A percentile compares a stretch with the other conserved stretches of the same genome.
Evolutionary conservation across 768 basidiomycete genomes (phyloP).

Genomic region (Auricularia heimuer): DNA sequence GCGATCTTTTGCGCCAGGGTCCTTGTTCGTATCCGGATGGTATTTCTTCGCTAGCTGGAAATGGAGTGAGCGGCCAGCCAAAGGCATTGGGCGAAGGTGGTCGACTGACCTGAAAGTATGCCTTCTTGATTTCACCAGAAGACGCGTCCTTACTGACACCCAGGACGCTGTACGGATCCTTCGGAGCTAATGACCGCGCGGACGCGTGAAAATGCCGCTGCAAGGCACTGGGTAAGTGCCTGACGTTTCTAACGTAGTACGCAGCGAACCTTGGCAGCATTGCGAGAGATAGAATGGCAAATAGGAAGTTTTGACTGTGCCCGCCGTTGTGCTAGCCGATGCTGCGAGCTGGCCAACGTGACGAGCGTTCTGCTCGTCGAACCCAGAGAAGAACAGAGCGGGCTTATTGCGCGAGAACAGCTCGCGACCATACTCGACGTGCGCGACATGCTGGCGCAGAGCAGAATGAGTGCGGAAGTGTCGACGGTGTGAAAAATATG

Average conservation of each 20-base stretch:
- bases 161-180: conserved; percentile 86
- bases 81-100: background rate
- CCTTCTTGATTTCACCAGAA: conserved; percentile 89
- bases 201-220: conserved; percentile 76
- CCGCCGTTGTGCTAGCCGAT: no score
- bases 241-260: background rate
- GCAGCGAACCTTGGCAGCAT: background rate
- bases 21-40: conserved; percentile 95
- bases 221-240: conserved; percentile 14
- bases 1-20: conserved; percentile 80
- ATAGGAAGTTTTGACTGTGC: background rate
- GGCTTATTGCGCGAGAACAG: background rate
- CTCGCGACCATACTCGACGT: background rate
- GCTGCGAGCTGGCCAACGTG: background rate
- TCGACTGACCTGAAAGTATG: conserved; percentile 78
- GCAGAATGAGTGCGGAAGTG: background rate
- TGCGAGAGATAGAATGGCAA: background rate
- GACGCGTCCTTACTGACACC: conserved; percentile 80
- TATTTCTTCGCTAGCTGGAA: conserved; percentile 90
- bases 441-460: no score
- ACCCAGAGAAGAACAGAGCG: background rate
- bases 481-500: background rate
- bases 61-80: conserved; percentile 2
- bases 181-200: conserved; percentile 39
- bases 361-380: background rate